These are phyloP conservation scores for Alternaria sp. DNA, from an alignment of 2,329 filamentous ascomycete species.

Conservation along the genomic window DNA sequence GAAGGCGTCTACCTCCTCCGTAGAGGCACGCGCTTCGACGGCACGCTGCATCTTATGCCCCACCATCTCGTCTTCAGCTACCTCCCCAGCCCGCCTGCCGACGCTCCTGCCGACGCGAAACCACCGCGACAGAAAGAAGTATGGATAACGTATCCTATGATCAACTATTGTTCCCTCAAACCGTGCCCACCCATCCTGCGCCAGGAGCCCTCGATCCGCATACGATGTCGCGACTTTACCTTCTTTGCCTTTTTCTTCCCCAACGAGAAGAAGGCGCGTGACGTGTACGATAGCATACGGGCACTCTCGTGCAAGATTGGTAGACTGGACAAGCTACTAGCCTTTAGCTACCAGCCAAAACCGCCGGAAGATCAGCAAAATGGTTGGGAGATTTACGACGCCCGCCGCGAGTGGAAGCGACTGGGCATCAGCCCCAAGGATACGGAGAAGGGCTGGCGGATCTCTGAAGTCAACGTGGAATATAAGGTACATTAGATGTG, in stretches of 20 bases:
- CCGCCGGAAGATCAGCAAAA: constrained; percentile 75
- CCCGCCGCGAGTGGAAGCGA: constrained; percentile 81
- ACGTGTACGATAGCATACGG: constrained; percentile 87
- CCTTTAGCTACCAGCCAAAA: constrained; percentile 82
- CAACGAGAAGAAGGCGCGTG: constrained; percentile 74
- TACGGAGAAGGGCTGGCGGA: constrained; percentile 82
- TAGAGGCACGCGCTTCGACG: constrained; percentile 62
- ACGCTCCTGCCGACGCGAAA: constrained; percentile 46
- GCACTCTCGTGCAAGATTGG: constrained; percentile 80
- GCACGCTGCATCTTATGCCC: constrained; percentile 67
- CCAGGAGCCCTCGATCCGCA: constrained; percentile 79
- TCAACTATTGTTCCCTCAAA: constrained; percentile 78
- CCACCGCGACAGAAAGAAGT: constrained; percentile 68
- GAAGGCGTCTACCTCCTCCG: constrained; percentile 67
- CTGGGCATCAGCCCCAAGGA: constrained; percentile 86
- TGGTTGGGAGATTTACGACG: constrained; percentile 86
- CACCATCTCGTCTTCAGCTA: constrained; percentile 71
- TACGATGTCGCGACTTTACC: constrained; percentile 91
- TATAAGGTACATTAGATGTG: constrained; percentile 62
- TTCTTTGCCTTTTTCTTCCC: constrained; percentile 90
- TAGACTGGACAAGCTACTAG: constrained; percentile 86
- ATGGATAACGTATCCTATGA: constrained; percentile 95
- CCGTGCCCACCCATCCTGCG: constrained; percentile 73
- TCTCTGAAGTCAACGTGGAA: constrained; percentile 87
- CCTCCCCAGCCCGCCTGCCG: constrained; percentile 51